Percentiles rank a stretch among this genome's conserved stretches.
Evolutionary conservation across 1,139 yeast genomes (phyloP).

Genomic region (Taphrina flavorubra): DNA sequence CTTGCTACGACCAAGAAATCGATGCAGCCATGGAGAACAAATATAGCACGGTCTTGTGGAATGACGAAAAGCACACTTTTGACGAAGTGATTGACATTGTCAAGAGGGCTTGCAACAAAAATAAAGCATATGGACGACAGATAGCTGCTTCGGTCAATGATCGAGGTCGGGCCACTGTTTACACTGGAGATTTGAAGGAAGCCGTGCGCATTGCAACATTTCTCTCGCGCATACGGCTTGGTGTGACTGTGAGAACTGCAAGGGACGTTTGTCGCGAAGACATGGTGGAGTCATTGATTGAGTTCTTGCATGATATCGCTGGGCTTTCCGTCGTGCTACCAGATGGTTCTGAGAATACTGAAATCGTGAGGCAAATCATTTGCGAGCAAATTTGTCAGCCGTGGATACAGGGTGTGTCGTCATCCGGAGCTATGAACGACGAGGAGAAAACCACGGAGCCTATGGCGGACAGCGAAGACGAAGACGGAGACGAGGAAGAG

Average conservation of each 20-base stretch:
- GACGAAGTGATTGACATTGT: constrained; percentile 75
- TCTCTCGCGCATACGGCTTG: constrained; percentile 66
- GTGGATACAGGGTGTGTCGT: constrained; percentile 60
- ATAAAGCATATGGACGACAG: constrained; percentile 73
- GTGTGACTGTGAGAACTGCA: constrained; percentile 68
- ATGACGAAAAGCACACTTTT: constrained; percentile 78
- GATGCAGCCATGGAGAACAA: constrained; percentile 56
- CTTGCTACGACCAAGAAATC: constrained; percentile 48
- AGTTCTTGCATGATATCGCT: constrained; percentile 68
- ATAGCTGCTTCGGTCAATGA: constrained; percentile 68
- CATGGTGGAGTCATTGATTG: constrained; percentile 72
- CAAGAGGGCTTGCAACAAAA: constrained; percentile 67
- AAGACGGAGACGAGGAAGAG: constrained; percentile 21
- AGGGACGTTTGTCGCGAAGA: constrained; percentile 81
- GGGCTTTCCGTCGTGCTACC: constrained; percentile 58
- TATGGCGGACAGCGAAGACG: constrained; percentile 25
- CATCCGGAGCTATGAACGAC: not conserved
- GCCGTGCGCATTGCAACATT: constrained; percentile 62
- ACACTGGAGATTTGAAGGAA: constrained; percentile 60
- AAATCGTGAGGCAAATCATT: constrained; percentile 58
- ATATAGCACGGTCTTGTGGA: constrained; percentile 60
- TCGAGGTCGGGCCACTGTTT: constrained; percentile 73
- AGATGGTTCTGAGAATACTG: constrained; percentile 55
- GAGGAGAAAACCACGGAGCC: constrained; percentile 13
- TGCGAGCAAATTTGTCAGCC: constrained; percentile 61